A percentile compares a stretch with the other conserved stretches of the same genome.
Evolutionary conservation across 305 asterid species (phyloP).

Genomic region (Ilex paraguariensis): DNA sequence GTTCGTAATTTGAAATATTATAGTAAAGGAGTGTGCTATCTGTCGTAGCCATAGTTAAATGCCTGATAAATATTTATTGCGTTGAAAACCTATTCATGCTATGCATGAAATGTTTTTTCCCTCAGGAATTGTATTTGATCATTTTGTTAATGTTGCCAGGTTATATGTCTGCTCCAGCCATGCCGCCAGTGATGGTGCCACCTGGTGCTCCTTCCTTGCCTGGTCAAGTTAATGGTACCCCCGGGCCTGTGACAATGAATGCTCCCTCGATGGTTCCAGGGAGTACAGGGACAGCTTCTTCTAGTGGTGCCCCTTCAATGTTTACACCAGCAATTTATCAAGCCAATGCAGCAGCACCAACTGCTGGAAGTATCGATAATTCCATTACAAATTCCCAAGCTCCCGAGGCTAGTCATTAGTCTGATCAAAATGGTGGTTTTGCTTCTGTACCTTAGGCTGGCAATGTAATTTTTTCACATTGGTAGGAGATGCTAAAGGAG

Average conservation of each 20-base stretch:
- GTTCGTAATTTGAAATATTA: no score
- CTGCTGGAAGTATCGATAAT: conserved; percentile 41
- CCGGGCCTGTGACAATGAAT: conserved; percentile 38
- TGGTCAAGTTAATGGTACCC: conserved; percentile 69
- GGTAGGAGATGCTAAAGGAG: no score
- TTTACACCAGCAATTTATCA: conserved; percentile 64
- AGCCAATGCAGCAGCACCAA: conserved; percentile 38
- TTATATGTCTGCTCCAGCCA: conserved; percentile 35
- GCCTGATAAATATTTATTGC: no score
- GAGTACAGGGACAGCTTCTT: conserved; percentile 50
- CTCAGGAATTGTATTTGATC: not conserved
- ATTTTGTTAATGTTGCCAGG: conserved; percentile 30
- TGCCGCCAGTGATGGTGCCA: conserved; percentile 67
- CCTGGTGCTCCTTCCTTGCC: conserved; percentile 56
- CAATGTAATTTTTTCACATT: no score
- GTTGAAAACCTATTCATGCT: no score
- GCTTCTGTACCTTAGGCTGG: not conserved
- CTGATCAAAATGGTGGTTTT: not conserved
- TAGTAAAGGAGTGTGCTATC: no score
- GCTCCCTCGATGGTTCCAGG: conserved; percentile 57
- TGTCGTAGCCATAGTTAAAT: no score
- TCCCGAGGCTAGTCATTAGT: conserved; percentile 44
- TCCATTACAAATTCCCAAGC: conserved; percentile 32
- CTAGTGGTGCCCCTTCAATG: conserved; percentile 50
- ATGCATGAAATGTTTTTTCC: no score